Evolutionary conservation across 2,329 filamentous ascomycete species (phyloP).

Genomic region (Pestalotiopsis sp.): DNA sequence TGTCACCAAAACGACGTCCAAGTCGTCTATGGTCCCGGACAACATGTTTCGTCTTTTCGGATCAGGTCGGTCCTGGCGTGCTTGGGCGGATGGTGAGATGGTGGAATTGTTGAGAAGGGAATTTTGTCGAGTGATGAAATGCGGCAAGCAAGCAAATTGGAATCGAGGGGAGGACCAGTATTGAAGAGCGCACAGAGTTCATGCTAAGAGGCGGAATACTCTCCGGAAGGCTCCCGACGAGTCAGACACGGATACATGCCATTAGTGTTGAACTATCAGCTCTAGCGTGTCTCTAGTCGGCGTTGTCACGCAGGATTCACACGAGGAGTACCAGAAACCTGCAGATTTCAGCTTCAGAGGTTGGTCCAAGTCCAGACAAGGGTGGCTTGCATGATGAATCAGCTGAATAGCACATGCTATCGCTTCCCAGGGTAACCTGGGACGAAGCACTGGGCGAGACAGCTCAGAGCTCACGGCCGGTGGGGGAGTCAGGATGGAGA

Average conservation of each 20-base stretch:
- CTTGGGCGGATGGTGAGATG: neutral
- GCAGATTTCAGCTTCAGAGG: neutral
- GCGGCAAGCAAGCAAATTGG: neutral
- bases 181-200: neutral
- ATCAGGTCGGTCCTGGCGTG: neutral
- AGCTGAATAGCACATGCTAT: neutral
- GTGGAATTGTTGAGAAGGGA: neutral
- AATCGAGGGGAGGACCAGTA: neutral
- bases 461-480: neutral
- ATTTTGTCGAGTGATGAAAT: neutral
- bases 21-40: constrained; percentile 15
- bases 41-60: neutral
- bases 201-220: neutral
- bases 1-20: constrained; percentile 29
- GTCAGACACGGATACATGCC: neutral
- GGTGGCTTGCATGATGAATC: neutral
- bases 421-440: neutral
- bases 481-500: neutral
- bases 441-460: neutral
- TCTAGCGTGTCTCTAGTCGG: neutral
- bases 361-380: neutral
- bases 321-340: neutral
- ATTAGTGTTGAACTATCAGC: neutral
- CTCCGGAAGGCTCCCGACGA: neutral
- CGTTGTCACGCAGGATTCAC: neutral